These are phyloP conservation scores for Pelargonium fulgidum DNA, from an alignment of 441 rosid genomes.

Conservation along the genomic window DNA sequence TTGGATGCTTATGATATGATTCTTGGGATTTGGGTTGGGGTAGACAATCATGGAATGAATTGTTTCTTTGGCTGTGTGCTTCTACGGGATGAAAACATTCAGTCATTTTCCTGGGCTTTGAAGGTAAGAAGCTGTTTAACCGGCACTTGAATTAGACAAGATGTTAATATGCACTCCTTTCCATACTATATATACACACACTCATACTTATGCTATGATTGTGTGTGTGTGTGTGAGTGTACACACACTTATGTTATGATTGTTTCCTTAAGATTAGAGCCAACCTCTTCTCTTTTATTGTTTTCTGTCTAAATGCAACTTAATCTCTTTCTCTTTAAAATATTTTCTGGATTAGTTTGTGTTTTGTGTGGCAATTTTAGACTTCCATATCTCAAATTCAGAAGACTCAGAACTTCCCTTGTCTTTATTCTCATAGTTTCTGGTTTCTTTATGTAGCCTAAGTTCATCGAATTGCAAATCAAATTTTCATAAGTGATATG, in stretches of 20 bases:
- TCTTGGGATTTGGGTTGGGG: conserved; percentile 54
- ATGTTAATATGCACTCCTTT: neutral
- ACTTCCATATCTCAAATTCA: no score
- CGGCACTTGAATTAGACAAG: neutral
- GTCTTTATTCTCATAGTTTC: no score
- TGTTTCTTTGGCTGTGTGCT: conserved; percentile 49
- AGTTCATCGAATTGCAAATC: neutral
- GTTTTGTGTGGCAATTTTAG: no score
- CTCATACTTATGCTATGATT: no score
- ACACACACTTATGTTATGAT: no score
- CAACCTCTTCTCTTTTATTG: no score
- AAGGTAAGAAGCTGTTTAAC: conserved; percentile 32
- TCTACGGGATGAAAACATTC: conserved; percentile 49
- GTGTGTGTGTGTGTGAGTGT: neutral
- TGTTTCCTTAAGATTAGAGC: no score
- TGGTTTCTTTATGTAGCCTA: neutral
- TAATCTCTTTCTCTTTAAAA: no score
- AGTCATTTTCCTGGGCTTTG: conserved; percentile 61
- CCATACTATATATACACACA: neutral
- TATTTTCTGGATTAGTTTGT: no score
- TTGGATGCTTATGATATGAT: conserved; percentile 54
- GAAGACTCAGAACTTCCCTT: no score
- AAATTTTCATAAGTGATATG: neutral
- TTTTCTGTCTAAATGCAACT: no score
- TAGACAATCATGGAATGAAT: conserved; percentile 52